Evolutionary conservation across 2,329 filamentous ascomycete species (phyloP), one percentile per base, ranked within the genome.

Genomic region (Colletotrichum eleusines): DNA sequence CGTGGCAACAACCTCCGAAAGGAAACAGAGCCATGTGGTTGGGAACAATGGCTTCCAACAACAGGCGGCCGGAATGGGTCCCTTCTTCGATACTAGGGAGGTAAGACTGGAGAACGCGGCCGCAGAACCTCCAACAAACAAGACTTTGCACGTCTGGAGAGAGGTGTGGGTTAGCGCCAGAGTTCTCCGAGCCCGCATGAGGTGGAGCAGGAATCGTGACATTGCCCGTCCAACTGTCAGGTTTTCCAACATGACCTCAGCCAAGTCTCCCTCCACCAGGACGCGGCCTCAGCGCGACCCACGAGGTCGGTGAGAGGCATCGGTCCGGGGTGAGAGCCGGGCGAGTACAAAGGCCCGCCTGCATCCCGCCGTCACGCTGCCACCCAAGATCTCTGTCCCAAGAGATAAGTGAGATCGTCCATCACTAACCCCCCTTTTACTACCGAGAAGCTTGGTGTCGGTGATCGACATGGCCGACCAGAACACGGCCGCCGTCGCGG

Each of bases 261-360:
- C 69, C 69, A 71, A 71, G 69, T 60, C 64, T 42, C 60, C 69
- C 44, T 68, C 46, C 40, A 46, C n/a, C 26, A 33, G 31, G 46
- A 7, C 26, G 62, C 31, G 2, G 64, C 60, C 46, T 48, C 46
- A 48, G 40, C n/a, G 8, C 4, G 53, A 31, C 59, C 64, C 53
- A 69, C 46, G 58, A 69, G 63, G 44, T 44, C 33, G 44, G 65
- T 55, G 18, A 46, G 38, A 44, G 35, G 11, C 20, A 28, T 6
- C 20, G 9, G 5, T 7, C 40, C 35, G 7, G 20, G 64, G 53
- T 50, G 46, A 63, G 31, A 63, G 33, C 33, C 53, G 69, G 54
- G 64, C 20, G 59, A 71, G 59, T 71, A 71, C 69, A 71, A 62
- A 71, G 64, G n/a, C 38, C 38, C 31, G 46, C 65, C 53, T 53